These are phyloP conservation scores for Vachellia collinsii DNA, from an alignment of 306 rosid genomes.

Conservation along the genomic window DNA sequence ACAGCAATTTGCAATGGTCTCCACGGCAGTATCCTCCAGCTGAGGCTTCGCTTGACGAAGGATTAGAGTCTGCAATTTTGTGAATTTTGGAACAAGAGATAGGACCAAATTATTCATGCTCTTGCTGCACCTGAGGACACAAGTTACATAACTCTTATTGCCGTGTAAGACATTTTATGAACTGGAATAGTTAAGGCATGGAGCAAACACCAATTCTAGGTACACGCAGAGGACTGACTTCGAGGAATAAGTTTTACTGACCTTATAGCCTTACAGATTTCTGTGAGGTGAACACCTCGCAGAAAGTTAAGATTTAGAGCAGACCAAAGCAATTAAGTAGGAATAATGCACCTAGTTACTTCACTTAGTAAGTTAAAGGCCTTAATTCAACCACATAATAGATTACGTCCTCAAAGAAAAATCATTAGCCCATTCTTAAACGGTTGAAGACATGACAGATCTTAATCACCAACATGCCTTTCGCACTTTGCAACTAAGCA, in stretches of 20 bases:
- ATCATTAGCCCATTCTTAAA: constrained; percentile 18
- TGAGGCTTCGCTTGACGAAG: constrained; percentile 90
- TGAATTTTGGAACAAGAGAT: constrained; percentile 76
- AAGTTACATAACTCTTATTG: neutral
- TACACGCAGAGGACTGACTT: neutral
- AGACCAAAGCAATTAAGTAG: neutral
- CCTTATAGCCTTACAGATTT: constrained; percentile 6
- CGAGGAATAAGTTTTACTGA: neutral
- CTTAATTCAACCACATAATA: neutral
- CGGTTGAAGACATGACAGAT: neutral
- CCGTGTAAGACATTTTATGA: neutral
- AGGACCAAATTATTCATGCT: constrained; percentile 88
- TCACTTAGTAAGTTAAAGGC: neutral
- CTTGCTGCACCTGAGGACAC: constrained; percentile 79
- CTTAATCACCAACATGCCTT: neutral
- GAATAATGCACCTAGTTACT: neutral
- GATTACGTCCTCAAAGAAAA: constrained; percentile 8
- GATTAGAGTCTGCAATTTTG: constrained; percentile 70
- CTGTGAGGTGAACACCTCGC: neutral
- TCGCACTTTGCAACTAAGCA: neutral
- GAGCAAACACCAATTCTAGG: neutral
- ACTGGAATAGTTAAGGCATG: constrained; percentile 5
- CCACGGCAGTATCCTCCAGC: constrained; percentile 79
- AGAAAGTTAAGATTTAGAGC: constrained; percentile 12
- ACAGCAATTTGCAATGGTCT: constrained; percentile 70